Conservation (phyloP, 371 early-diverging fungal species). For the Zychaea mexicana region DNA sequence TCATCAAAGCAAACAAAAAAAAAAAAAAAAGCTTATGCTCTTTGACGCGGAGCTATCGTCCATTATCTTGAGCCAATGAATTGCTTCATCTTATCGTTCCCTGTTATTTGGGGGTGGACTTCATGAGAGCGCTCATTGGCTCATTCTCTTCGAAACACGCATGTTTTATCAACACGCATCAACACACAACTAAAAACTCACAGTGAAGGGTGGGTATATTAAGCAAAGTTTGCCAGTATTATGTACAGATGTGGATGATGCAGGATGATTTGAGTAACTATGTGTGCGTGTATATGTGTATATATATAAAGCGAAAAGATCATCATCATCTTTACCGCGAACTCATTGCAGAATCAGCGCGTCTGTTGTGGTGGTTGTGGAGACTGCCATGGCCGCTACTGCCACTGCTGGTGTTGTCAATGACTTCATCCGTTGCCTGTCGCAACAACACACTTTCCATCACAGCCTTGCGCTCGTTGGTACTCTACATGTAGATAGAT, state of each 20-base stretch:
- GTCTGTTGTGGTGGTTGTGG: too few species aligned
- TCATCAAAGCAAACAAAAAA: neutral
- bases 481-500: slow-evolving; percentile 17
- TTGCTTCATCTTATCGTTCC: neutral
- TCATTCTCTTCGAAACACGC: neutral
- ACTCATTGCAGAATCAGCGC: slow-evolving; percentile 10
- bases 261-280: neutral
- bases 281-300: neutral
- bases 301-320: neutral
- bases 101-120: neutral
- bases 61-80: neutral
- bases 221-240: neutral
- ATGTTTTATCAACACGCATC: neutral
- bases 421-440: slow-evolving; percentile 41
- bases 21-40: neutral
- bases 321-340: neutral
- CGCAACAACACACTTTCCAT: slow-evolving; percentile 43
- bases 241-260: slow-evolving; percentile 1
- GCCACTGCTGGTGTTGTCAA: slow-evolving; percentile 2
- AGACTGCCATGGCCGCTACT: too few species aligned
- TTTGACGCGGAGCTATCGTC: neutral
- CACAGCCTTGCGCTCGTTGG: slow-evolving; percentile 39
- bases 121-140: neutral
- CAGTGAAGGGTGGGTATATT: neutral
- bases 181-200: too few species aligned